Base-by-base conservation (phyloP, 1,284 basidiomycete species). In the Moesziomyces globuligerus region DNA sequence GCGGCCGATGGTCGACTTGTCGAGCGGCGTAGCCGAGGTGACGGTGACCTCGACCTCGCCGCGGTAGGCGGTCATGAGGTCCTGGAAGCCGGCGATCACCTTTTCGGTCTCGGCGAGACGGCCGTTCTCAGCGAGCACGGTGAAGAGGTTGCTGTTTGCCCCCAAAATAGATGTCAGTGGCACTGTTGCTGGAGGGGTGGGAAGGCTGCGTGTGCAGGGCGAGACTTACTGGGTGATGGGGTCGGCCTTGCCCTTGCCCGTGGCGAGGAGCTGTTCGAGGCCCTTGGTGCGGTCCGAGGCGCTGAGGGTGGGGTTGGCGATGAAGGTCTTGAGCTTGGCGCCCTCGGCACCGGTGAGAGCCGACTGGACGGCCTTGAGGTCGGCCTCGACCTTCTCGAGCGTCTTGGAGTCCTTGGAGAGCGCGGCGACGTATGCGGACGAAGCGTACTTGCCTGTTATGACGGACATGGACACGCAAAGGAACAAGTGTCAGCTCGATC, bases 31-130 rank as follows among this genome's bases (percentile, higher is more conserved):
- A 25, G 80, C 80, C 38, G 72, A 93, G 55, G 94, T 97, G 83
- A 98, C 91, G 56, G 89, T 88, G 68, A 98, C 91, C 81, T 91
- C 92, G 74, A 98, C 86, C 85, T 98, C 95, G 75, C 95, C 95
- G 83, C 88, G 91, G 88, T 98, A 89, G 78, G 91, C 89, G 56
- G 91, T 86, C 75, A 96, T 91, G 74, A 98, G 89, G 83, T 90
- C 89, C 76, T 92, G 89, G 86, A 98, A 98, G 70, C 91, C 93
- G 81, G 91, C 89, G 77, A 98, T 92, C 67, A 96, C 92, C 76
- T 90, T 90, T 76, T 88, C 85, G 25, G 92, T 89, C 86, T 95
- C 90, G 60, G 85, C 86, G 67, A 98, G 86, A 71, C 96, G 88
- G 67, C 94, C 94, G 84, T 99, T 98, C 85, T 97, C 92, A 58